Base-by-base conservation (phyloP, 2,329 filamentous ascomycete genomes). In the Penicillium digitatum region DNA sequence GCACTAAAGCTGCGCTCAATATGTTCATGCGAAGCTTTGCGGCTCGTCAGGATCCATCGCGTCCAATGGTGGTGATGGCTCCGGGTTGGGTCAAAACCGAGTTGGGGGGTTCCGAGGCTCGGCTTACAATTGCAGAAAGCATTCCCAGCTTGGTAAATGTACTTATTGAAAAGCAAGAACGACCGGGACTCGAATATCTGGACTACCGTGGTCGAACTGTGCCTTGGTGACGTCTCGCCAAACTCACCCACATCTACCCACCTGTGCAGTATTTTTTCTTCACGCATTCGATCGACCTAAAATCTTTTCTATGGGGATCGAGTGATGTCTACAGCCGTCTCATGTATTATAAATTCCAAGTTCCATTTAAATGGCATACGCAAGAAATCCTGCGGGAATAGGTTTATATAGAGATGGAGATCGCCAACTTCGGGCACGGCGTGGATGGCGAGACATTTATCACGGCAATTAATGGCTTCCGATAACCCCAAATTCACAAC, bases 21-120 rank as follows among this genome's bases (percentile, higher is more conserved):
- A 49, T 49, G 47, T 49, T 32, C 18, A 49, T 49, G 47, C 47
- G 47, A n/a, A 49, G 47, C 20, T 49, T 49, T 26, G 47, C 47
- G 5, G 35, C 47, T 31, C 47, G 47, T 18, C 47, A 32, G 37
- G 18, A 2, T 2, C 26, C 37, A n/a, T 49, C 20, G 26, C 34
- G 18, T 29, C 35, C 27, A n/a, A 42, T 49, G 37, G 37, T 32
- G 35, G 35, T 42, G 1, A 49, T 49, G 47, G 47, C 47, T 42
- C 47, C 47, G 0, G 47, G 47, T 2, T 49, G 47, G 47, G 47
- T 49, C n/a, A 49, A 49, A 42, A 49, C 47, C 7, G 47, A 49
- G 26, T 32, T 49, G 47, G 47, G 47, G 8, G 47, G 47, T 31
- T 14, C 37, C 2, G 47, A 49, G 24, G 47, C 47, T 42, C 34